These are phyloP conservation scores for Agaricus bisporus DNA, from an alignment of 768 basidiomycete genomes.

Conservation along the genomic window DNA sequence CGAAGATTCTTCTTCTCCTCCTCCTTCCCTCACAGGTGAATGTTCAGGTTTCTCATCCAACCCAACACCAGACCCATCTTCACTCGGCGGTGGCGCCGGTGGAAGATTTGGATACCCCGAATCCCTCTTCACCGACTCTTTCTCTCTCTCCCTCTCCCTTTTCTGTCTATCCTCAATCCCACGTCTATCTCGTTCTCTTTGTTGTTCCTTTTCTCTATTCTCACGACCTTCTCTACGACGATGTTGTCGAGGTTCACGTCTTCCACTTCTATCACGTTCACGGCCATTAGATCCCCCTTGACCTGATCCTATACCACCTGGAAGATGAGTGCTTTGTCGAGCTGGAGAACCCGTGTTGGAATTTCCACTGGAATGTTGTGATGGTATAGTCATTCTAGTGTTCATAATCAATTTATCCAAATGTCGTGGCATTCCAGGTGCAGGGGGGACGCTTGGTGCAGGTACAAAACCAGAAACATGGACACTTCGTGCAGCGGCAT, in stretches of 20 bases:
- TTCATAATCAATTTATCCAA: conserved; percentile 94
- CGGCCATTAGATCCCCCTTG: conserved; percentile 13
- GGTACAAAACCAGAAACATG: conserved; percentile 39
- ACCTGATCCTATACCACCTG: conserved; percentile 26
- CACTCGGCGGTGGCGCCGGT: conserved; percentile 24
- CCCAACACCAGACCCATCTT: conserved; percentile 17
- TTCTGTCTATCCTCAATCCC: conserved; percentile 5
- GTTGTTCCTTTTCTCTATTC: conserved; percentile 7
- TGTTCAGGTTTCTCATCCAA: conserved; percentile 12
- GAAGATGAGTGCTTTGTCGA: not conserved
- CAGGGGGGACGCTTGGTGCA: conserved; percentile 79
- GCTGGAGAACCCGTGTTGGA: conserved; percentile 2
- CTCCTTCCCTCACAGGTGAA: conserved; percentile 3
- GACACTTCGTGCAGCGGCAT: conserved; percentile 16
- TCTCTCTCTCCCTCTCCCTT: conserved; percentile 16
- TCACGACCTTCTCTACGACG: not conserved
- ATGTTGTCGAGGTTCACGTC: not conserved
- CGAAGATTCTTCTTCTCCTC: not conserved
- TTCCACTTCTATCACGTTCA: not conserved
- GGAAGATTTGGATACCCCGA: conserved; percentile 14
- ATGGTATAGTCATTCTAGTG: conserved; percentile 27
- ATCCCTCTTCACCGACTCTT: conserved; percentile 13
- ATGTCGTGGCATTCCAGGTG: conserved; percentile 84
- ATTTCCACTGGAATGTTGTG: conserved; percentile 6
- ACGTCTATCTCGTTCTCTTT: conserved; percentile 12